Evolutionary conservation across 148 eudicot genomes (phyloP), one percentile per base, ranked within the genome.

Genomic region (Pouteria glomerata): DNA sequence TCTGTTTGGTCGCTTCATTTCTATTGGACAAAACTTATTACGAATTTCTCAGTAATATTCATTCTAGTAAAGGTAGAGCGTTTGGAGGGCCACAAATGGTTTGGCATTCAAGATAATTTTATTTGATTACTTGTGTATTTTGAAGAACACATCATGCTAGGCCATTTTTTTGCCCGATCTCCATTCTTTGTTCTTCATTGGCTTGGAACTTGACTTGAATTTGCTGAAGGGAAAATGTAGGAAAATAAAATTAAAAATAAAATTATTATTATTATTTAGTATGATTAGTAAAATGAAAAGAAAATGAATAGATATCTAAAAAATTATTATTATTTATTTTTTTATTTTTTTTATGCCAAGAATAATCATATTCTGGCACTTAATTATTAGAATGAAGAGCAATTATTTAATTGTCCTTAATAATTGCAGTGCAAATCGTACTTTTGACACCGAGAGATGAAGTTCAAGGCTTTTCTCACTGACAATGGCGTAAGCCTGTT

Each of bases 391-490:
- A 27, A 8, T 23, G 34, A 52, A 23, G 48, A 55, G 35, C 21
- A 11, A 4, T 24, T 16, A 44, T 26, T 8, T 37, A 27, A 37
- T 57, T 70, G 42, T 69, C n/a, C 52, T 57, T 37, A 39, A 16
- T 45, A 16, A 8, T 47, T 33, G 16, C 45, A n/a, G 10, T 30
- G 44, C 1, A 16, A 16, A 50, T 61, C 60, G 34, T 35, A 34
- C 8, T 39, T 13, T 15, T n/a, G 29, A 60, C 4, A 37, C 33
- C 6, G 29, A 63, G 29, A 42, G 74, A 94, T 94, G 98, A 94
- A 94, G 70, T 94, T 94, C 90, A 94, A 94, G 75, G 98, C 97
- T 16, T 88, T 86, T 60, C 78, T 94, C 6, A 91, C 96, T 0
- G 96, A 94, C 72, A 82, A 84, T 57, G 98, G 98, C 14, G 84